Evolutionary conservation across 1,284 basidiomycete genomes (phyloP), one percentile per base, ranked within the genome.

Genomic region (Ustilago tritici): DNA sequence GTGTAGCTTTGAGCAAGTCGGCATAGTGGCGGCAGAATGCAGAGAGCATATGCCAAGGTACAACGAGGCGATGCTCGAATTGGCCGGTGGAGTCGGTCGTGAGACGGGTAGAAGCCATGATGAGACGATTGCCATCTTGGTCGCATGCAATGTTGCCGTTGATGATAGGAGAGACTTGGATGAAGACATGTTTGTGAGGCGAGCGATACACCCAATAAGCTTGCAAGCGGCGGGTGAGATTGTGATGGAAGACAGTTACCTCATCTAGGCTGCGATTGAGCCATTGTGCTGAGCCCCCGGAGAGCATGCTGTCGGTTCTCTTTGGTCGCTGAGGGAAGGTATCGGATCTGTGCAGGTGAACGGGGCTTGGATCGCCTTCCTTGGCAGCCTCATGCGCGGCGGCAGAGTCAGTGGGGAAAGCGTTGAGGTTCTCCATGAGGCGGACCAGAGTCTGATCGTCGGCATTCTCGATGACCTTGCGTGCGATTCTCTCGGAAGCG

Each of bases 131-230:
- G 5, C 71, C 79, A 0, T 61, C 40, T 32, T 66, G 32, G 14
- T 65, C 66, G 47, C 64, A 50, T 4, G 69, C 65, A 11, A 68
- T 50, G 4, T 58, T 19, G 40, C 70, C 77, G 10, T 70, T 68
- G 43, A 79, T 65, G 55, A 79, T 59, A 31, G 80, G 76, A 1
- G 73, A 52, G 15, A 83, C 50, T 32, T 83, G 81, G 54, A 83
- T 70, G 31, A 62, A 59, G 10, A 83, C 78, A 15, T 78, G 67
- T 14, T 66, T 61, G 36, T 71, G 56, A 1, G 74, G 67, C 4
- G 68, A 77, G 40, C 81, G 65, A 46, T 81, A 82, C 41, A 78
- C 76, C 82, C 82, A 83, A 34, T 82, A 82, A 40, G 70, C 79
- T 31, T 70, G 49, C 32, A 83, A 67, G 11, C 82, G 68, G 7